Evolutionary conservation across 306 rosid species (phyloP).

Genomic region (Gastrolobium bilobum): DNA sequence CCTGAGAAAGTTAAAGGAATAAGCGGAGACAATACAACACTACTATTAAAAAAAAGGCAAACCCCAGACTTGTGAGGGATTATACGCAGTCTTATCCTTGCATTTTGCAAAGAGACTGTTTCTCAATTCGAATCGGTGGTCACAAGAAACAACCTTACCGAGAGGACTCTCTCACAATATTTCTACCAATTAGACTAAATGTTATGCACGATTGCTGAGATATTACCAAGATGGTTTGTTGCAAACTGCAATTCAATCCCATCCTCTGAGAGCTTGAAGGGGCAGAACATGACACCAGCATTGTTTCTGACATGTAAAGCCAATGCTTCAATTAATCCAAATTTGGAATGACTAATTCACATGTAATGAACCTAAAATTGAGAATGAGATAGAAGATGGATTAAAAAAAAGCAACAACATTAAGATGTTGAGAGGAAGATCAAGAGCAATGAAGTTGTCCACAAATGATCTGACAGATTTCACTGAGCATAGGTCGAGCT

Average conservation of each 20-base stretch:
- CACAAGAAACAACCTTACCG: no score
- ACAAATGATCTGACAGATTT: slow-evolving; percentile 72
- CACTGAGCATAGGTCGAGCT: slow-evolving; percentile 76
- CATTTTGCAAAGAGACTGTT: no score
- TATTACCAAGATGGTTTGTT: slow-evolving; percentile 86
- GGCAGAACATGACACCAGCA: slow-evolving; percentile 98
- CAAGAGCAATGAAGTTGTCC: slow-evolving; percentile 68
- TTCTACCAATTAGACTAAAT: neutral
- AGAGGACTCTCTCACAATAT: no score
- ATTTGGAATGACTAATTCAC: slow-evolving; percentile 1
- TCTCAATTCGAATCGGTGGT: no score
- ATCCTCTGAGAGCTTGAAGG: slow-evolving; percentile 79
- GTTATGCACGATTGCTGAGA: neutral
- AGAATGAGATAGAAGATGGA: neutral
- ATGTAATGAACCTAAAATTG: neutral
- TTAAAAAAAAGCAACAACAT: slow-evolving; percentile 55
- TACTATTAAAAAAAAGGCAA: no score
- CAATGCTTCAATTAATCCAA: slow-evolving; percentile 21
- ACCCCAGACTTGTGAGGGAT: no score
- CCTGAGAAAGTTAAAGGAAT: slow-evolving; percentile 54
- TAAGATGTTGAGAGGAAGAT: slow-evolving; percentile 88
- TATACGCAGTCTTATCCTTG: no score
- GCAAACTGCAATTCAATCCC: slow-evolving; percentile 91
- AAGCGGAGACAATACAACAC: neutral
- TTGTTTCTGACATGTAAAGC: slow-evolving; percentile 75